Evolutionary conservation across 495 filamentous ascomycete species (phyloP).

Genomic region (Podospora australis): DNA sequence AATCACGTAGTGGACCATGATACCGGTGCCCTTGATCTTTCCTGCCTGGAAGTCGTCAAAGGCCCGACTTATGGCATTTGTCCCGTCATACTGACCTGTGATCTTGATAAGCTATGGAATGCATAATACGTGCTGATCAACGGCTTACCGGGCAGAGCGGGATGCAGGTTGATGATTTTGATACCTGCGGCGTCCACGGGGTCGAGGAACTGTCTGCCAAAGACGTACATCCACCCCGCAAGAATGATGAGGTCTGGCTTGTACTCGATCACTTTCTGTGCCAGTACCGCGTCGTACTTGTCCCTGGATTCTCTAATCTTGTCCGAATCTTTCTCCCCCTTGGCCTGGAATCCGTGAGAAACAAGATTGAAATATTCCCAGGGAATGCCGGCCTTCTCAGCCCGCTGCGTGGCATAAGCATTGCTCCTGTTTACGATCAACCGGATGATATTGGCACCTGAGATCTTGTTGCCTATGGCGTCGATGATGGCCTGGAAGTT

Average conservation of each 20-base stretch:
- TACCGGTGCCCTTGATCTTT: slow-evolving; percentile 67
- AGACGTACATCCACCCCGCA: slow-evolving; percentile 64
- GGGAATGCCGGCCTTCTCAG: slow-evolving; percentile 61
- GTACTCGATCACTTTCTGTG: slow-evolving; percentile 59
- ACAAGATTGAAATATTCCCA: slow-evolving; percentile 85
- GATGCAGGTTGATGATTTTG: slow-evolving; percentile 82
- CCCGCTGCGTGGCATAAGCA: slow-evolving; percentile 73
- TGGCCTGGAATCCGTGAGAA: slow-evolving; percentile 46
- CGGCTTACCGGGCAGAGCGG: slow-evolving; percentile 53
- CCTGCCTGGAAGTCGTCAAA: slow-evolving; percentile 67
- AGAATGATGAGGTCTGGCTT: slow-evolving; percentile 64
- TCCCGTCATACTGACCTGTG: slow-evolving; percentile 67
- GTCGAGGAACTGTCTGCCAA: slow-evolving; percentile 44
- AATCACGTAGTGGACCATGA: slow-evolving; percentile 93
- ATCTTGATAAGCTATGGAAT: not conserved
- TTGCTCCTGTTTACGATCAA: slow-evolving; percentile 78
- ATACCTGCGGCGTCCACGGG: slow-evolving; percentile 56
- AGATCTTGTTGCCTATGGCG: slow-evolving; percentile 50
- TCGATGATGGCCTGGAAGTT: slow-evolving; percentile 92
- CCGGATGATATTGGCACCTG: slow-evolving; percentile 58
- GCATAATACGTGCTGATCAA: not conserved
- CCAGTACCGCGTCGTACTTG: slow-evolving; percentile 76
- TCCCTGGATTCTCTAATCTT: slow-evolving; percentile 57
- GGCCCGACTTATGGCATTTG: slow-evolving; percentile 71
- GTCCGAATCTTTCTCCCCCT: slow-evolving; percentile 43